Evolutionary conservation across 495 filamentous ascomycete genomes (phyloP).

Genomic region (Terfezia claveryi): DNA sequence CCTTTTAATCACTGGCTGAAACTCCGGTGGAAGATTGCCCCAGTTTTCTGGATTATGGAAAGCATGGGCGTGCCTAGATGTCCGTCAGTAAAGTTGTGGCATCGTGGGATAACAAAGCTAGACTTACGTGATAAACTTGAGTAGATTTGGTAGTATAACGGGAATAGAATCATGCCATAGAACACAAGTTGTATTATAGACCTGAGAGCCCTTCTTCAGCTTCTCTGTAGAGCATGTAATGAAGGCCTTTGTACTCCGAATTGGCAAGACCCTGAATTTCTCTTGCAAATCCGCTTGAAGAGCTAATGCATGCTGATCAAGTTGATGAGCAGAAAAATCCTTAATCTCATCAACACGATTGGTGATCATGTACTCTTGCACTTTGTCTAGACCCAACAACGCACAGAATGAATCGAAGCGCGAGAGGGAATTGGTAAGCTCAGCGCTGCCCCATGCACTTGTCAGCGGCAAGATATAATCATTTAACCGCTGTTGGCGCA

Average conservation of each 20-base stretch:
- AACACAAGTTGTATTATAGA: conserved; percentile 45
- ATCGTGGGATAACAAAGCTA: not conserved
- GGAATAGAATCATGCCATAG: conserved; percentile 74
- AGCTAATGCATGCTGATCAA: conserved; percentile 58
- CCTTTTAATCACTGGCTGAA: conserved; percentile 51
- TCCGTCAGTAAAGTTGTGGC: conserved; percentile 4
- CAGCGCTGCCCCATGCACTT: conserved; percentile 53
- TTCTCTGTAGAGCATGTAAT: conserved; percentile 78
- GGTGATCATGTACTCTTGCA: conserved; percentile 54
- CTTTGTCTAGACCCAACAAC: conserved; percentile 53
- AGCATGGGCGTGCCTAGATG: conserved; percentile 59
- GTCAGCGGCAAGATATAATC: conserved; percentile 60
- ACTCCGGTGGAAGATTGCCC: conserved; percentile 53
- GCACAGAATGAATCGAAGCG: conserved; percentile 60
- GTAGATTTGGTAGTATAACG: conserved; percentile 60
- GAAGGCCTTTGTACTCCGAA: conserved; percentile 74
- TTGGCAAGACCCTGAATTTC: conserved; percentile 54
- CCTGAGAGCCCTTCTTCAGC: conserved; percentile 41
- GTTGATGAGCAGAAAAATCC: conserved; percentile 57
- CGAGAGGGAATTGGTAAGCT: conserved; percentile 43
- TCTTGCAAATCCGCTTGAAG: conserved; percentile 55
- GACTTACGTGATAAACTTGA: conserved; percentile 57
- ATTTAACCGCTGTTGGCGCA: conserved; percentile 40
- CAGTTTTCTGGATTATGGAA: conserved; percentile 78
- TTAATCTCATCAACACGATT: conserved; percentile 50